Percentiles rank a stretch among this genome's conserved stretches.
These are phyloP conservation scores for Podosphaera leucotricha DNA, from an alignment of 2,329 filamentous ascomycete genomes.

Conservation along the genomic window DNA sequence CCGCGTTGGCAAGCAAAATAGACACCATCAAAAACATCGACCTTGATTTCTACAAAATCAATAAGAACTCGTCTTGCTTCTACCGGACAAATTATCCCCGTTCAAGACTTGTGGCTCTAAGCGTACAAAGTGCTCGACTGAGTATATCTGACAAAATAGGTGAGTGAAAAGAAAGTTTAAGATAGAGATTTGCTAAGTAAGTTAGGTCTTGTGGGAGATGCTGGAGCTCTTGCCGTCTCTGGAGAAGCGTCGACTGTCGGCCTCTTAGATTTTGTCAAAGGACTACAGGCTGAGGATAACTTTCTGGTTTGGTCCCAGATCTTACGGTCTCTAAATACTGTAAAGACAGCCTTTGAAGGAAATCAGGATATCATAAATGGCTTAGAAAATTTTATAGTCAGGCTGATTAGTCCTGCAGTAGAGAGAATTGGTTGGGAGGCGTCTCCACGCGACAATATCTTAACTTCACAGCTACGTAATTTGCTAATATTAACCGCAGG, in stretches of 20 bases:
- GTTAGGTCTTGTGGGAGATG: constrained; percentile 50
- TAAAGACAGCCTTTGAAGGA: constrained; percentile 68
- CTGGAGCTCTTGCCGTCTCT: constrained; percentile 68
- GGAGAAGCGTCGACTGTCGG: constrained; percentile 65
- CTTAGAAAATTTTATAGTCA: constrained; percentile 55
- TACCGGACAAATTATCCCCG: constrained; percentile 87
- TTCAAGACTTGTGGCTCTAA: constrained; percentile 58
- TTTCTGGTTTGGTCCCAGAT: constrained; percentile 81
- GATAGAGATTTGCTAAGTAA: neutral
- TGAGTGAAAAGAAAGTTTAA: constrained; percentile 2
- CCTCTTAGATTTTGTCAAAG: constrained; percentile 61
- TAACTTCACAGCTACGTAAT: constrained; percentile 62
- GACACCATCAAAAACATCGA: constrained; percentile 54
- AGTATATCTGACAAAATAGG: constrained; percentile 80
- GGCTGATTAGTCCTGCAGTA: constrained; percentile 50
- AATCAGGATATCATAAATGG: constrained; percentile 48
- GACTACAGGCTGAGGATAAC: constrained; percentile 60
- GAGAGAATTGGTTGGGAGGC: constrained; percentile 74
- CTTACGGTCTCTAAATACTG: constrained; percentile 46
- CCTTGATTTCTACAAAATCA: constrained; percentile 77
- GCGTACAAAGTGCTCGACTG: constrained; percentile 50
- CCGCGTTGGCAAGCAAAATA: constrained; percentile 52
- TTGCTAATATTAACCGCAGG: constrained; percentile 57
- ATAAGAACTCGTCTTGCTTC: constrained; percentile 54
- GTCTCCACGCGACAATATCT: constrained; percentile 52